These are phyloP conservation scores for Plantago coronopus DNA, from an alignment of 305 asterid genomes.

Conservation along the genomic window DNA sequence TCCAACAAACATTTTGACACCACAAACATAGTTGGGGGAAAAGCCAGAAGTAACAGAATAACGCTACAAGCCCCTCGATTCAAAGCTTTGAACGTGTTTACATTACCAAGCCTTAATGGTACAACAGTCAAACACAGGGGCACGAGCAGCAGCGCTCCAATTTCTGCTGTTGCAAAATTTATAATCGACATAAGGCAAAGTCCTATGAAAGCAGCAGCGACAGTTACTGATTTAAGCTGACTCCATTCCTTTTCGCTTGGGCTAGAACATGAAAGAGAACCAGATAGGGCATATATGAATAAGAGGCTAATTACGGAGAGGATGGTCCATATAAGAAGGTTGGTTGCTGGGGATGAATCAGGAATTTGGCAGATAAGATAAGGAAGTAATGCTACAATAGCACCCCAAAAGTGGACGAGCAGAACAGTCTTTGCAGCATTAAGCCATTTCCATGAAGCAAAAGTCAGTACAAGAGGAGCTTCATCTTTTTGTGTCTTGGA, in stretches of 20 bases:
- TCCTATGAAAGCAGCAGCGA: conserved; percentile 73
- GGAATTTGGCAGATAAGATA: conserved; percentile 42
- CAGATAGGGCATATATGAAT: conserved; percentile 33
- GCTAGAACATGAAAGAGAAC: conserved; percentile 29
- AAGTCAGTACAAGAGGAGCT: conserved; percentile 26
- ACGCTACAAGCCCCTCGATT: conserved; percentile 41
- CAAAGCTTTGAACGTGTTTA: conserved; percentile 31
- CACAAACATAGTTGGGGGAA: conserved; percentile 56
- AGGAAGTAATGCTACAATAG: conserved; percentile 63
- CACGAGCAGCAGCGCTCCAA: conserved; percentile 80
- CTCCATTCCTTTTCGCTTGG: conserved; percentile 48
- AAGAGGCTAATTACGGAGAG: conserved; percentile 49
- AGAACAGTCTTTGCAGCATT: conserved; percentile 64
- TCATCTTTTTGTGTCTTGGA: conserved; percentile 25
- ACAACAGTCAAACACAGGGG: conserved; percentile 71
- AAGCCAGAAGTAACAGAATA: conserved; percentile 39
- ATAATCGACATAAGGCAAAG: conserved; percentile 87
- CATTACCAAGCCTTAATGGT: conserved; percentile 52
- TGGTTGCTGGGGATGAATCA: conserved; percentile 43
- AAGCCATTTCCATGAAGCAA: conserved; percentile 86
- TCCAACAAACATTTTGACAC: conserved; percentile 49
- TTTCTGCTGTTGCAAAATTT: conserved; percentile 88
- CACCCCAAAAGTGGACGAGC: conserved; percentile 74
- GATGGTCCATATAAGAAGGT: conserved; percentile 45
- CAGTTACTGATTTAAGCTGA: conserved; percentile 66